Evolutionary conservation across 2,329 filamentous ascomycete genomes (phyloP).

Genomic region (Apiospora kogelbergensis): DNA sequence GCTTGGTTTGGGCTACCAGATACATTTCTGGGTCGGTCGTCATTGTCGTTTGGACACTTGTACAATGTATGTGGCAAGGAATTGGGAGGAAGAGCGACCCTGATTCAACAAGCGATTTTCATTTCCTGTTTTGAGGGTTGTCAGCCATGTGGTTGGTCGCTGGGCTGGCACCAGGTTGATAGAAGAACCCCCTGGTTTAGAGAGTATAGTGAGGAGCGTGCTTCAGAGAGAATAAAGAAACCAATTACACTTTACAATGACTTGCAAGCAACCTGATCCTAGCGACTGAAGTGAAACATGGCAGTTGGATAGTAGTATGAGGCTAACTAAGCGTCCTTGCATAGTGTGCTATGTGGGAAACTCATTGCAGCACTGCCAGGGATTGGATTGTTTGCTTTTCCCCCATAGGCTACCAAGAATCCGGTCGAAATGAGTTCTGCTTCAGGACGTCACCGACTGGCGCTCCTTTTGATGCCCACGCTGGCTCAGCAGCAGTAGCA

Average conservation of each 20-base stretch:
- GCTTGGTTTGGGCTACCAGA: not conserved
- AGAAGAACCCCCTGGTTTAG: conserved; percentile 36
- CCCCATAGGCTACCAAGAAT: not conserved
- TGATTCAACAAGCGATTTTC: conserved; percentile 8
- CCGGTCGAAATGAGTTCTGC: not conserved
- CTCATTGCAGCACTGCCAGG: not conserved
- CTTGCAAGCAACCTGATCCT: not conserved
- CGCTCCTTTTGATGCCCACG: not conserved
- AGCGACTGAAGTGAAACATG: not conserved
- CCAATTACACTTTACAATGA: not conserved
- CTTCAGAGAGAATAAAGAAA: not conserved
- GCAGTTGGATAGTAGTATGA: not conserved
- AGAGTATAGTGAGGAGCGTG: conserved; percentile 31
- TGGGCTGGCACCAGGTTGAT: conserved; percentile 36
- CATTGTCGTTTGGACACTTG: not conserved
- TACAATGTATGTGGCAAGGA: conserved; percentile 20
- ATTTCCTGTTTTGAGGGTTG: conserved; percentile 26
- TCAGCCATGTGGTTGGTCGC: conserved; percentile 25
- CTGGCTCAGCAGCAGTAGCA: not conserved
- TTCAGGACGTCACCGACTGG: not conserved
- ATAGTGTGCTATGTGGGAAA: not conserved
- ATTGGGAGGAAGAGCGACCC: conserved; percentile 21
- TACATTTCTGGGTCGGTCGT: not conserved
- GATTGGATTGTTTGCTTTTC: not conserved
- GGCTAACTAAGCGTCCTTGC: not conserved